phyloP scores from a whole-genome alignment of 176 grass and related monocot genomes.

The Bolboschoenus planiculmis region DNA sequence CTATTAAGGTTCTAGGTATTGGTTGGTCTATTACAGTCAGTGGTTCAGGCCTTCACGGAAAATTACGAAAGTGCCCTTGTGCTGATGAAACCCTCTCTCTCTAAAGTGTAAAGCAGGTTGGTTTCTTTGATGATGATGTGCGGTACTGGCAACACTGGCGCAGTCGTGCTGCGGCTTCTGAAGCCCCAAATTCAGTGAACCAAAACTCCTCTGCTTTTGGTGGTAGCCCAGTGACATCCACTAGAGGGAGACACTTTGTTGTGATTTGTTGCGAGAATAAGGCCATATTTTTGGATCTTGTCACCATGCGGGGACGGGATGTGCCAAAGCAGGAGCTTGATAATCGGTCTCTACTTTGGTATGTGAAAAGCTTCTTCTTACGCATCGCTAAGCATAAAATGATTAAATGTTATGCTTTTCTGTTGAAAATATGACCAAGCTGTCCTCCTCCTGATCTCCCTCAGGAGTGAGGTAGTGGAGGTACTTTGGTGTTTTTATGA shows the following conservation, averaged over 20 bases:
- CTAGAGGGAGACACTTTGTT: constrained; percentile 97
- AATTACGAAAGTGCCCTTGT: neutral
- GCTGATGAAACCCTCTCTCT: constrained; percentile 23
- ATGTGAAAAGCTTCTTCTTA: constrained; percentile 12
- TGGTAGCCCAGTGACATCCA: constrained; percentile 78
- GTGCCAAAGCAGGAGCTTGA: constrained; percentile 97
- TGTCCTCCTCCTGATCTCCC: neutral
- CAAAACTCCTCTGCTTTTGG: constrained; percentile 67
- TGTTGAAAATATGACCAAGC: neutral
- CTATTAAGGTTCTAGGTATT: neutral
- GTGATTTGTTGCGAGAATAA: constrained; percentile 99
- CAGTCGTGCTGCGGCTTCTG: constrained; percentile 75
- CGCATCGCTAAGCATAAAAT: neutral
- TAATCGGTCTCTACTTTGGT: constrained; percentile 97
- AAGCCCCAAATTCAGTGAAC: constrained; percentile 76
- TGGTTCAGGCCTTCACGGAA: neutral
- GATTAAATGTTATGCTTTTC: neutral
- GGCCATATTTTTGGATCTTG: constrained; percentile 96
- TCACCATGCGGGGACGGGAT: constrained; percentile 92
- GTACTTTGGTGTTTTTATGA: neutral
- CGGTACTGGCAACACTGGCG: constrained; percentile 97
- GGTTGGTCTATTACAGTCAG: neutral
- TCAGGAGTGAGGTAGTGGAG: neutral
- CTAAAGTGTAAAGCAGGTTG: constrained; percentile 97
- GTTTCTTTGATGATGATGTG: constrained; percentile 91